Base-by-base conservation (phyloP, 169 alveolate genomes). In the Plasmodium berghei region DNA sequence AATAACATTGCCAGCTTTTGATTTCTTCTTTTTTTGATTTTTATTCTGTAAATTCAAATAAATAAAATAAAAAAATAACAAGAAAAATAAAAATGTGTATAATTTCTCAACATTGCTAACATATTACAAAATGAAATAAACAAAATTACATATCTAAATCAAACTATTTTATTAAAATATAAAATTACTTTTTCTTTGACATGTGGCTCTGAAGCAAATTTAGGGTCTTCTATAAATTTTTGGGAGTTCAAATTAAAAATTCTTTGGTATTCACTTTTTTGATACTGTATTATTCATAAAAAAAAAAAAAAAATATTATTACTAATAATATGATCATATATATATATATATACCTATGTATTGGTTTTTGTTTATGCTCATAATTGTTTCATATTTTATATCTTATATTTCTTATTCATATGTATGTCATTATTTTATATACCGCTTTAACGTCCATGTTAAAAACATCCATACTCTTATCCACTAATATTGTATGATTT, bases 201-300 rank as follows among this genome's bases (percentile, higher is more conserved):
- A 26, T 77, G 56, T 54, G 80, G 83, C 61, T 66, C 91, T 58
- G 87, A 69, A 28, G 87, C 48, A 49, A 85, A 85, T 52, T 58
- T 69, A 5, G 91, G 91, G 20, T 70, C 90, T n/a, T 83, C 74
- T 14, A 49, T 45, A 46, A 70, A 2, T 64, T 46, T 61, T 40
- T 59, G 63, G 59, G 87, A 69, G 34, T 85, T 85, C 61, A 85
- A 85, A 69, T 85, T 85, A 85, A 85, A 85, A 48, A 85, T 85
- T 85, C 91, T 85, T 85, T 46, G 48, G 28, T 85, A 85, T 24
- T 85, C 91, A 26, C 62, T 58, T 70, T 85, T 85, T 85, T 85
- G 91, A 64, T 70, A 85, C 91, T 85, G 34, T 46, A 20, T 24
- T 18, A 9, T 5, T 18, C 55, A 26, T 69, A 61, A 72, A 64